Evolutionary conservation across 768 basidiomycete genomes (phyloP).

Genomic region (Tubosaeta sp.): DNA sequence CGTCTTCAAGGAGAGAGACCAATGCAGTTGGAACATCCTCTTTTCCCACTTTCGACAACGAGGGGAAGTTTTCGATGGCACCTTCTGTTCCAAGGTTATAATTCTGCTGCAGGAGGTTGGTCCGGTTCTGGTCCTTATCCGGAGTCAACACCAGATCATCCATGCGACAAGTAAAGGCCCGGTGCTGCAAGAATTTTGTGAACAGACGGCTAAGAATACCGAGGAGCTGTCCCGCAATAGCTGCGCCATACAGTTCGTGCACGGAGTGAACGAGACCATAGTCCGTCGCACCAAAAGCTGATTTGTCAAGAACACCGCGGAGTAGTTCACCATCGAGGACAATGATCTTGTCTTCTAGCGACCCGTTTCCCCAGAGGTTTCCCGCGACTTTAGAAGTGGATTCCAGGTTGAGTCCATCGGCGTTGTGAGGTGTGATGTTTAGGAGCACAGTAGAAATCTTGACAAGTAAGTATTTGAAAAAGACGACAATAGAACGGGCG

Average conservation of each 20-base stretch:
- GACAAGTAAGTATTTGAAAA: conserved; percentile 1
- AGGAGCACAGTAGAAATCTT: conserved; percentile 92
- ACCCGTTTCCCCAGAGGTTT: conserved; percentile 76
- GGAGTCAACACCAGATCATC: conserved; percentile 91
- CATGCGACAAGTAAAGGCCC: conserved; percentile 98
- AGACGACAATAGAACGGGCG: conserved; percentile 22
- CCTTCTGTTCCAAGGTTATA: conserved; percentile 77
- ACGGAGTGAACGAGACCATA: conserved; percentile 97
- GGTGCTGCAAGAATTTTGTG: conserved; percentile 95
- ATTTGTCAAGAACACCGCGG: conserved; percentile 93
- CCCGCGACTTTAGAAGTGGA: conserved; percentile 90
- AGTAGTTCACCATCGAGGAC: conserved; percentile 93
- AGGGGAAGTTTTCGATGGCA: conserved; percentile 88
- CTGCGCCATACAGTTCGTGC: conserved; percentile 91
- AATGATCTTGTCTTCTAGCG: conserved; percentile 78
- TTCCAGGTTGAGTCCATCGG: conserved; percentile 78
- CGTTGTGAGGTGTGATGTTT: conserved; percentile 81
- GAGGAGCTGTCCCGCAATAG: conserved; percentile 83
- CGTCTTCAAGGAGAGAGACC: conserved; percentile 75
- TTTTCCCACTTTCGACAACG: conserved; percentile 48
- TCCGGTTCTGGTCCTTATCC: conserved; percentile 68
- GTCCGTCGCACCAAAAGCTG: conserved; percentile 93
- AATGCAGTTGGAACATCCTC: conserved; percentile 57
- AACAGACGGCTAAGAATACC: conserved; percentile 91
- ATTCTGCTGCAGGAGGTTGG: conserved; percentile 61